Base-by-base conservation (phyloP, 352 stramenopile species). In the Phytophthora hibernalis region DNA sequence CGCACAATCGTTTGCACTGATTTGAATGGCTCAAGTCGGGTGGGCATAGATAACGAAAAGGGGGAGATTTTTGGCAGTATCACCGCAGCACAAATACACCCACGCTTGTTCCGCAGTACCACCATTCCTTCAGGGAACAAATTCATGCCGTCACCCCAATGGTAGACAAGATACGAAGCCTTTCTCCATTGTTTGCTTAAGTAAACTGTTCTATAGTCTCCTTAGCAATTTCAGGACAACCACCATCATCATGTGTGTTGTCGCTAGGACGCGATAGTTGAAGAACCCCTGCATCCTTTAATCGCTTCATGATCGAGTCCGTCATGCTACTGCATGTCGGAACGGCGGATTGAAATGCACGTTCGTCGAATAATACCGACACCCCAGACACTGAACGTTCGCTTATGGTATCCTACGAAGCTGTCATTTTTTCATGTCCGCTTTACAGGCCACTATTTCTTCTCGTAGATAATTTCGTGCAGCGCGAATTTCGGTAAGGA, bases 1-100 rank as follows among this genome's bases (percentile, higher is more conserved):
- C 55, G 28, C 63, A 53, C 7, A 70, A 22, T 20, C 47, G 12
- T 11, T 70, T 70, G 5, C 55, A 28, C 22, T 67, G 55, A 10
- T 61, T 71, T 15, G 8, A 18, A 52, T 45, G 31, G 21, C 31
- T 58, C 22, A 71, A 57, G 37, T 62, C 63, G 15, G 1, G 3
- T n/a, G 49, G 31, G 13, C 11, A 35, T 11, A 71, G 11, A 15
- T 28, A 11, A 12, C 49, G 54, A 49, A 44, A 54, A 9, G 31
- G 56, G 0, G 50, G 40, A 66, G 26, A 15, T 13, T 38, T 43
- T 52, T 51, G 3, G n/a, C 6, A 2, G 49, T 5, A 43, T 62
- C 15, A 3, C 63, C 50, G 13, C 24, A 54, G 15, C 54, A 57
- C 63, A 54, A 65, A 38, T 33, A 61, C 10, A 52, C 15, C 49